Percentiles rank a stretch among this genome's conserved stretches.
These are phyloP conservation scores for Rhynchospora tenuis DNA, from an alignment of 176 grass and related monocot species.

Conservation along the genomic window DNA sequence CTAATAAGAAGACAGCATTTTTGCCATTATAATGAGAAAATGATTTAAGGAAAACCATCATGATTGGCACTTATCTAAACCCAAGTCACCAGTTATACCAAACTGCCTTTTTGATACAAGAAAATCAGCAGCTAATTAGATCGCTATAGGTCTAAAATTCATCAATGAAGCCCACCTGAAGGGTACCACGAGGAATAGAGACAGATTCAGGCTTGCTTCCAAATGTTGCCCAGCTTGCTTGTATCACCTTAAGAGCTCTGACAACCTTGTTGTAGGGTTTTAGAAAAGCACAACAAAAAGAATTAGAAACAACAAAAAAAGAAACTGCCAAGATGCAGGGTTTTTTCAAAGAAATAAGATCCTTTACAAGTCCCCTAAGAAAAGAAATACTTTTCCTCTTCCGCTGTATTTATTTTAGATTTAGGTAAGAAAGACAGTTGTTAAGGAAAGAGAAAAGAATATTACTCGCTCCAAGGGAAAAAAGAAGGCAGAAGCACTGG, in stretches of 20 bases:
- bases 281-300: conserved; percentile 27
- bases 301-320: background rate
- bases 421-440: background rate
- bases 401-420: background rate
- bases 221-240: conserved; percentile 65
- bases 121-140: background rate
- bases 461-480: conserved; percentile 90
- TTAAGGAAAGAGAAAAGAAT: conserved; percentile 7
- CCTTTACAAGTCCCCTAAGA: background rate
- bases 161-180: conserved; percentile 59
- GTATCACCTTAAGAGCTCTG: conserved; percentile 80
- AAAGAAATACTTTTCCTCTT: background rate
- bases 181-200: conserved; percentile 92
- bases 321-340: background rate
- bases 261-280: conserved; percentile 68
- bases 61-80: background rate
- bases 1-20: conserved; percentile 35
- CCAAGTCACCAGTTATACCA: background rate
- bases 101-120: background rate
- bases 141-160: background rate
- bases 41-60: background rate
- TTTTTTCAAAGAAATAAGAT: background rate
- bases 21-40: background rate
- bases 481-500: conserved; percentile 95
- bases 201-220: conserved; percentile 74